Base-by-base conservation (phyloP, 306 rosid genomes). In the Pyrus communis region DNA sequence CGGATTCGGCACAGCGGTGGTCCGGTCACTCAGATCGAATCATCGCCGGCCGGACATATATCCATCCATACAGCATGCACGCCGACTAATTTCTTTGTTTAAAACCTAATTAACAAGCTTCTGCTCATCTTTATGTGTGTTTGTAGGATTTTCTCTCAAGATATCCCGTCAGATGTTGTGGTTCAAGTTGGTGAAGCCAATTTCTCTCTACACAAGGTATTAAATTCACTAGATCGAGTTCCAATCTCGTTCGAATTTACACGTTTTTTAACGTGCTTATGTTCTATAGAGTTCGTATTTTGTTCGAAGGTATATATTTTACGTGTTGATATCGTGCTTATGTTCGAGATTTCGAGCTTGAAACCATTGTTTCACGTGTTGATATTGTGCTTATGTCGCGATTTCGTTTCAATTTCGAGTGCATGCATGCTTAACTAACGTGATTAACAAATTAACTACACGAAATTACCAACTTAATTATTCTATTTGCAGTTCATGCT, bases 191-290 rank as follows among this genome's bases (percentile, higher is more conserved):
- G 97, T 8, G 96, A 89, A 84, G 91, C 93, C 27, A 80, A 45
- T 28, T 92, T 84, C 76, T 81, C 97, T n/a, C 88, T 95, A 55
- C 99, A 92, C 78, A 95, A 95, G 95, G 98, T 94, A 77, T 27
- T 31, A 18, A 74, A 30, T 55, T 33, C 58, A 27, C 11, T 62
- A 15, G 40, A 62, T 0, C 3, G 49, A 43, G 30, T 22, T 11
- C 33, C 6, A 60, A 51, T 51, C 55, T 11, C 1, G 46, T 13
- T 27, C 17, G 10, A 38, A 5, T 55, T 49, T 49, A 3, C 54
- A 55, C 1, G 3, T 17, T 74, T 22, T 45, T 15, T 61, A 9
- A 23, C 4, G 31, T 52, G 8, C 28, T 31, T 25, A 21, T 49
- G 38, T 17, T 42, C 45, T 42, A 8, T 42, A 9, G 12, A 2